These are phyloP conservation scores for Fomitopsis palustris DNA, from an alignment of 1,284 basidiomycete species.

Conservation along the genomic window DNA sequence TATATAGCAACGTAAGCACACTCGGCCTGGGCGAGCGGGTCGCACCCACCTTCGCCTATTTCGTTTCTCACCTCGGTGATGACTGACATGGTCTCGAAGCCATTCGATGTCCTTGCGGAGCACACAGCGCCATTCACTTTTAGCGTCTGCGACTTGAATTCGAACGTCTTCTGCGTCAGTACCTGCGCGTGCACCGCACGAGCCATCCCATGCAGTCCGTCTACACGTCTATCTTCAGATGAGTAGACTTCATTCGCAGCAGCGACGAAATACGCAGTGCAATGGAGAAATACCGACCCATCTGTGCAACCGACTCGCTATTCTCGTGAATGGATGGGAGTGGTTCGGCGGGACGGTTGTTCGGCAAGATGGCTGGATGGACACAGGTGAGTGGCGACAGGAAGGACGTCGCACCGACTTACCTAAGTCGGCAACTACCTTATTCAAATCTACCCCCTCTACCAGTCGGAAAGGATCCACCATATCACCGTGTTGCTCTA, in stretches of 20 bases:
- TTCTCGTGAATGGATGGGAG: too few species aligned
- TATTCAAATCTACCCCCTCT: too few species aligned
- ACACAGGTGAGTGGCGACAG: too few species aligned
- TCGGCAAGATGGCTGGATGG: too few species aligned
- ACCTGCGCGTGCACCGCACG: not conserved
- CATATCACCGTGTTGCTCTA: too few species aligned
- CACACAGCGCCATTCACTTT: not conserved
- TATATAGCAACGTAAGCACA: conserved; percentile 6
- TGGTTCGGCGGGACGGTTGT: too few species aligned
- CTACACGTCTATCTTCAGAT: not conserved
- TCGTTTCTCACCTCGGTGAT: conserved; percentile 13
- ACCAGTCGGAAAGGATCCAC: too few species aligned
- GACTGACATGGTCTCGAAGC: not conserved
- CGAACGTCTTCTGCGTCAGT: not conserved
- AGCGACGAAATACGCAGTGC: not conserved
- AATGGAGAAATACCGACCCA: too few species aligned
- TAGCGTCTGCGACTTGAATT: not conserved
- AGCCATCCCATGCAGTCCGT: not conserved
- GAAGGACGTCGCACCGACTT: too few species aligned
- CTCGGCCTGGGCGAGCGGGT: conserved; percentile 12
- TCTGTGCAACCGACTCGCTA: too few species aligned
- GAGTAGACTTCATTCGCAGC: not conserved
- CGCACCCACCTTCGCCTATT: conserved; percentile 9
- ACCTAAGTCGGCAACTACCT: too few species aligned
- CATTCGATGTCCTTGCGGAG: not conserved